Evolutionary conservation across 2,329 filamentous ascomycete genomes (phyloP).

Genomic region (Claviceps monticola): DNA sequence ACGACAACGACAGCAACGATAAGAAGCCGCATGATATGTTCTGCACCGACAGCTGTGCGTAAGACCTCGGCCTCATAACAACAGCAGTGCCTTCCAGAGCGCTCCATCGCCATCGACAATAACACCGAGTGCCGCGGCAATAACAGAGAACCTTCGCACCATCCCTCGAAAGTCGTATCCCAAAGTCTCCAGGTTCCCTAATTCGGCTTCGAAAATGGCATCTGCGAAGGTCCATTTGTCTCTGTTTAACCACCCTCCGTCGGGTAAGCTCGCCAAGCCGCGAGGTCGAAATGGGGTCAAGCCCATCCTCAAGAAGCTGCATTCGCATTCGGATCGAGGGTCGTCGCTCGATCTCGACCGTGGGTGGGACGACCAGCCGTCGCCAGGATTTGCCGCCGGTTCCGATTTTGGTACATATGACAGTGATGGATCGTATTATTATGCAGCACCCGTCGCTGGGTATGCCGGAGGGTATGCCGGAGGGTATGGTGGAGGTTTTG

Average conservation of each 20-base stretch:
- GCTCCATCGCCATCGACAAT: not conserved
- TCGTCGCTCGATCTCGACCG: constrained; percentile 46
- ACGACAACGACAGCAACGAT: not conserved
- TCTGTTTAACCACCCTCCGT: constrained; percentile 5
- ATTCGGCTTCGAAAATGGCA: constrained; percentile 10
- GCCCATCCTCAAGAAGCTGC: constrained; percentile 47
- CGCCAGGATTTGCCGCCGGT: constrained; percentile 5
- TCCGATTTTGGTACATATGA: constrained; percentile 15
- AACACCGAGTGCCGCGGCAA: not conserved
- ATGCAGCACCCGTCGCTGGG: constrained; percentile 3
- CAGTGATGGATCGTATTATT: constrained; percentile 12
- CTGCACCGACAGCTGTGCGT: not conserved
- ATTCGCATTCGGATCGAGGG: constrained; percentile 39
- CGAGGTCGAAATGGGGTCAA: constrained; percentile 38
- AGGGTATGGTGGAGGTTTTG: constrained; percentile 34
- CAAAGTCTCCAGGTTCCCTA: too few relatives aligned
- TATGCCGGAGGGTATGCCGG: constrained; percentile 24
- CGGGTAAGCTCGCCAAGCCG: constrained; percentile 27
- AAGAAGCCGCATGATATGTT: not conserved
- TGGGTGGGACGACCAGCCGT: constrained; percentile 40
- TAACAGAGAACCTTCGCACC: not conserved
- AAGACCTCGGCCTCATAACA: not conserved
- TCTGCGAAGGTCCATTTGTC: constrained; percentile 17
- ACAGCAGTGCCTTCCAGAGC: not conserved
- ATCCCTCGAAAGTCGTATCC: too few relatives aligned